Evolutionary conservation across 495 filamentous ascomycete genomes (phyloP), one percentile per base, ranked within the genome.

Genomic region (Tuber indicum): DNA sequence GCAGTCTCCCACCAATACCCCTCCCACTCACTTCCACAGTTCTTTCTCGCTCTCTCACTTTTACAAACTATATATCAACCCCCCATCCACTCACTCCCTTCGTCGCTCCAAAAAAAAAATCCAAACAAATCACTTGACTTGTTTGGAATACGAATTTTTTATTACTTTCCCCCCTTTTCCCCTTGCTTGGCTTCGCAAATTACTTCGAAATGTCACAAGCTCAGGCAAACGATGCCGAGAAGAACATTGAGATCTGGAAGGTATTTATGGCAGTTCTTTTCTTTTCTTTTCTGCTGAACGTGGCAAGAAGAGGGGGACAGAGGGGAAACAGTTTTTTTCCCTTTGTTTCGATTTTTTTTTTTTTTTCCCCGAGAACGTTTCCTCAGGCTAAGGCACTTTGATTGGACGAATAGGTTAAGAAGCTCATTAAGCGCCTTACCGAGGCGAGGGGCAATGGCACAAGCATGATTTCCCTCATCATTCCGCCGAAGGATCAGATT

Each of bases 391-490:
- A 46, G 26, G 14, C 72, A 23, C 12, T 72, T 69, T 26, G 52
- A 42, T 45, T 44, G 39, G 52, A 36, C 45, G 26, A 44, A 86
- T 91, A 93, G 87, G 91, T 99, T 78, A 99, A 99, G 89, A 98
- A 99, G 87, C 87, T 97, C 80, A 96, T 97, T 86, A 97, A 97
- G 87, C 91, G 94, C 74, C 91, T 97, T 81, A 95, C 97, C 85
- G 91, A 92, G 74, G 94, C 94, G 71, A 87, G 94, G 81, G 94
- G 94, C 85, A 98, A 98, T 88, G 94, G 94, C 86, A 98, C 94
- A 76, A 93, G 91, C 85, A 98, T 98, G 96, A 99, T 99, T 84
- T 98, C 95, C 47, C 89, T 99, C 81, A 98, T 99, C 81, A 99
- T 99, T 82, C 96, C 96, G 71, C 96, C 96, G 73, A 99, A 98